Evolutionary conservation across 2,329 filamentous ascomycete species (phyloP), one percentile per base, ranked within the genome.

Genomic region (Nothopassalora personata): DNA sequence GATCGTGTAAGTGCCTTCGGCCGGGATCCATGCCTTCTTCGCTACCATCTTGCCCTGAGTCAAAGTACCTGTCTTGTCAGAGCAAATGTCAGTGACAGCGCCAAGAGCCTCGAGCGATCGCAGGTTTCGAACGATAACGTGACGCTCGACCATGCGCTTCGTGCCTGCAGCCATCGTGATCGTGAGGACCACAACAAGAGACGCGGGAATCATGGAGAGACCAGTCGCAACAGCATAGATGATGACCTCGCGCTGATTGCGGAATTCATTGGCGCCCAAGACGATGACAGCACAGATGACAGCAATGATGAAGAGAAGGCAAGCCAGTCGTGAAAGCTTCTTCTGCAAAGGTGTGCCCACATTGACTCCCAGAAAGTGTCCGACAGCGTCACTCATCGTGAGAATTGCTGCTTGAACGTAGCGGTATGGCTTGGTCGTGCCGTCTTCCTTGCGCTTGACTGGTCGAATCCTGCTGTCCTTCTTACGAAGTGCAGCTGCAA

Each of bases 281-380:
- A 89, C 86, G 65, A 90, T 84, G 64, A 90, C 82, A 8, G 86
- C 86, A 61, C 86, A 87, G 28, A 89, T 67, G 11, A 90, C 81
- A 2, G 87, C 91, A 53, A 91, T 82, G 50, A 81, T 85, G 69
- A 96, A 95, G 1, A 96, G 83, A 3, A 90, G 72, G 47, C 94
- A 85, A 30, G 91, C 91, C 68, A 96, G 87, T 74, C 92, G 91
- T 76, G 88, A 90, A 54, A 96, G 81, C 70, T 90, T 93, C 65
- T 88, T 86, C 76, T 95, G 90, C 49, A 96, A 79, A 0, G 91
- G 91, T 1, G 91, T 96, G 53, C 91, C 91, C 56, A 89, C 81
- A 56, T 83, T 86, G 60, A 89, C 80, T 54, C 87, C 86, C 8
- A 89, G 77, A 68, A 90, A 87, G 39, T 80, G 78, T 4, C 83